phyloP scores from a whole-genome alignment of 2,329 filamentous ascomycete species.

The Chaetothyriales sp. region DNA sequence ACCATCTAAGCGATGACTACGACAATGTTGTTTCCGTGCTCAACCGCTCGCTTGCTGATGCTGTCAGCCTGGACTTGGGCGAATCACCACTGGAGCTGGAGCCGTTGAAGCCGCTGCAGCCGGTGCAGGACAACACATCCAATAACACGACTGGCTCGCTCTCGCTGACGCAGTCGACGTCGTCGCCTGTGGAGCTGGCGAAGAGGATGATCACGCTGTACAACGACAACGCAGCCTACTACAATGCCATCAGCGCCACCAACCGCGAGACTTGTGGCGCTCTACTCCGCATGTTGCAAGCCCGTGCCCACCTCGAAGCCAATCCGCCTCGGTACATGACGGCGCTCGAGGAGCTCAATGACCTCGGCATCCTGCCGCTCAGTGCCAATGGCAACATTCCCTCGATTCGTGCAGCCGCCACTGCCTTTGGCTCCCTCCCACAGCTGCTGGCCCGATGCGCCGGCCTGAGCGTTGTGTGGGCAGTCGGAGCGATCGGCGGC shows the following conservation, averaged over 20 bases:
- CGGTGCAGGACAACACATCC: conserved; percentile 23
- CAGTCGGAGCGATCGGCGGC: conserved; percentile 67
- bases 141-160: conserved; percentile 28
- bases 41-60: conserved; percentile 78
- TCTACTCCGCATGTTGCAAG: conserved; percentile 45
- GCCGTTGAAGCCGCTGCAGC: conserved; percentile 58
- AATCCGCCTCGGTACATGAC: conserved; percentile 36
- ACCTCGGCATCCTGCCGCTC: conserved; percentile 14
- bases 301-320: conserved; percentile 41
- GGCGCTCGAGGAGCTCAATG: conserved; percentile 38
- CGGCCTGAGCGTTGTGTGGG: conserved; percentile 86
- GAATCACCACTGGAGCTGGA: conserved; percentile 64
- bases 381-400: conserved; percentile 42
- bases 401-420: conserved; percentile 62
- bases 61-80: conserved; percentile 71
- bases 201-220: conserved; percentile 49
- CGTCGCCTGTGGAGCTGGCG: conserved; percentile 50
- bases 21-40: conserved; percentile 85
- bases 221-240: conserved; percentile 44
- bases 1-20: conserved; percentile 88
- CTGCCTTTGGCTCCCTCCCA: conserved; percentile 63
- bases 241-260: conserved; percentile 40
- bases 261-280: conserved; percentile 46
- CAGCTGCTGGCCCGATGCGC: conserved; percentile 76
- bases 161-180: conserved; percentile 47